These are phyloP conservation scores for Phellinidium pouzarii DNA, from an alignment of 1,284 basidiomycete genomes.

Conservation along the genomic window DNA sequence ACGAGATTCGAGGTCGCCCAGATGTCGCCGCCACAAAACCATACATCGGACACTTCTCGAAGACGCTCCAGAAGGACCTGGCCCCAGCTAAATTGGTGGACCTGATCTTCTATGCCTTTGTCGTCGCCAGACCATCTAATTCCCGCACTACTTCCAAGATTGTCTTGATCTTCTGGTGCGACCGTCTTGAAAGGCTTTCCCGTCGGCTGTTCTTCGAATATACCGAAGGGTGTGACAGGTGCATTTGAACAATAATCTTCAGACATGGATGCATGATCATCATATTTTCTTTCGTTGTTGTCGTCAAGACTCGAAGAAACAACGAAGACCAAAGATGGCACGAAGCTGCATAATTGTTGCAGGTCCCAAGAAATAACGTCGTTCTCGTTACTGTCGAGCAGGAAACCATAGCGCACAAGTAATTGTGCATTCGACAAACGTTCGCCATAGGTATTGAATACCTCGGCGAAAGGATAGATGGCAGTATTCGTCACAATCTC, in stretches of 20 bases:
- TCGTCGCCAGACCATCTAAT: not conserved
- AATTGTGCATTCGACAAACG: constrained; percentile 64
- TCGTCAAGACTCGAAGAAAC: not conserved
- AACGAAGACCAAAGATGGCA: not conserved
- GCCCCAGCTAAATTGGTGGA: not conserved
- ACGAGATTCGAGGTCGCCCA: constrained; percentile 12
- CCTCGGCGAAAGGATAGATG: constrained; percentile 50
- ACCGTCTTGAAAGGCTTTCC: not conserved
- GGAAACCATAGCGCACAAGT: constrained; percentile 71
- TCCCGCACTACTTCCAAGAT: not conserved
- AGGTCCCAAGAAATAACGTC: constrained; percentile 46
- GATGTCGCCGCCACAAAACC: constrained; percentile 4
- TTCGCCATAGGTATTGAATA: constrained; percentile 85
- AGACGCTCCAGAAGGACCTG: constrained; percentile 13
- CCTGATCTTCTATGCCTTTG: constrained; percentile 4
- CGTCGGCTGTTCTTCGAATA: not conserved
- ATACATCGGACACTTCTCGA: constrained; percentile 5
- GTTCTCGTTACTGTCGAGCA: constrained; percentile 55
- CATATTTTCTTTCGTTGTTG: not conserved
- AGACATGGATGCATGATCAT: not conserved
- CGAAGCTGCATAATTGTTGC: constrained; percentile 28
- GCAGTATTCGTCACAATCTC: constrained; percentile 47
- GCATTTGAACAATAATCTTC: not conserved
- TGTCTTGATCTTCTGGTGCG: not conserved
- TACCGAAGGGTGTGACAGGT: not conserved